Evolutionary conservation across 1,284 basidiomycete species (phyloP).

Genomic region (Binderoboletus segoi): DNA sequence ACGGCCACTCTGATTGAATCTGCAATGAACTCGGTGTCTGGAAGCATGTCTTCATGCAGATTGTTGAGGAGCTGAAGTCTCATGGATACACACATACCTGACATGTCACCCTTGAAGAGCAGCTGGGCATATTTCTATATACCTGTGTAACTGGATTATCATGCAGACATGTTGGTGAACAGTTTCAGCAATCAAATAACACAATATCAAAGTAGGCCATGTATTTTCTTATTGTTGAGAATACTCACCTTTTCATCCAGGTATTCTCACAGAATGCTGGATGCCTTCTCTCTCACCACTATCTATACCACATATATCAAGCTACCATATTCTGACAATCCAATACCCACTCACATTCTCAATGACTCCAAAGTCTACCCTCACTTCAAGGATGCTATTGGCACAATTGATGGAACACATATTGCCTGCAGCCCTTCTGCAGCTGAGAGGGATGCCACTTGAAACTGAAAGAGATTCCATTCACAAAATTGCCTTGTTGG

Average conservation of each 20-base stretch:
- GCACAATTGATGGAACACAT: background rate
- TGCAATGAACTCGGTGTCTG: background rate
- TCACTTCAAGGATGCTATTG: slow-evolving; percentile 2
- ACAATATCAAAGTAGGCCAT: background rate
- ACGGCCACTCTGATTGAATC: background rate
- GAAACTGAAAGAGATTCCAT: too few relatives aligned
- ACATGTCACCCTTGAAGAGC: too few relatives aligned
- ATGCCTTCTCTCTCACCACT: background rate
- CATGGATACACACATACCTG: background rate
- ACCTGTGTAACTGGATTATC: slow-evolving; percentile 5
- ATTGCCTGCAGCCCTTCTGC: background rate
- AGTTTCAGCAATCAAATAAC: too few relatives aligned
- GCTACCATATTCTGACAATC: background rate
- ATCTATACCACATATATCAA: background rate
- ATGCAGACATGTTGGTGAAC: too few relatives aligned
- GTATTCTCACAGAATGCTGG: slow-evolving; percentile 4
- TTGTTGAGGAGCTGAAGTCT: background rate
- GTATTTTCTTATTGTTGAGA: too few relatives aligned
- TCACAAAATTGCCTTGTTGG: too few relatives aligned
- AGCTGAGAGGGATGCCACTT: background rate
- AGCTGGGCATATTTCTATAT: too few relatives aligned
- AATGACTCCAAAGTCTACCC: background rate
- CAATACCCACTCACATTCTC: background rate
- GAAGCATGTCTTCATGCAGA: background rate
- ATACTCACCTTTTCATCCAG: background rate